Percentiles rank a stretch among this genome's conserved stretches.
Conservation (phyloP, 345 rosid species). For the Punica granatum region DNA sequence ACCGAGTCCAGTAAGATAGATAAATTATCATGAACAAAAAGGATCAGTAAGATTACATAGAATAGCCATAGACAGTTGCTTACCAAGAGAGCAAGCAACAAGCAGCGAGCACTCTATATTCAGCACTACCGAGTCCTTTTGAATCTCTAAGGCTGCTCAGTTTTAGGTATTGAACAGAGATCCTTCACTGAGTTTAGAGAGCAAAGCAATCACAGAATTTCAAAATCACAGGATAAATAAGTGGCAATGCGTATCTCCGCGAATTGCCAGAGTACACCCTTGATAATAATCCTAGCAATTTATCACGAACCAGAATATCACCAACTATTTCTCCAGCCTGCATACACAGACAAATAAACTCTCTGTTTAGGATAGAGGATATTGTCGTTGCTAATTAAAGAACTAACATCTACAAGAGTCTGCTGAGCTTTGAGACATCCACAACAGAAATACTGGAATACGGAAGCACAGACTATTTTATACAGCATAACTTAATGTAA, state of each 20-base stretch:
- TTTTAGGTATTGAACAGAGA: constrained; percentile 12
- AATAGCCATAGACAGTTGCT: constrained; percentile 35
- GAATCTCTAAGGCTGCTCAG: constrained; percentile 9
- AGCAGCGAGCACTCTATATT: background rate
- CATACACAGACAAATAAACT: constrained; percentile 9
- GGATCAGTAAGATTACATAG: constrained; percentile 74
- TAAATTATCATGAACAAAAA: constrained; percentile 8
- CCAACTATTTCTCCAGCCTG: constrained; percentile 15
- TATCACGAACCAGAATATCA: constrained; percentile 11
- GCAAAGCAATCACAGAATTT: constrained; percentile 9
- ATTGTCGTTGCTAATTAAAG: background rate
- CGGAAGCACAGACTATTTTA: too few species aligned
- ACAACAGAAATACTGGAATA: background rate
- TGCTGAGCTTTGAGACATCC: background rate
- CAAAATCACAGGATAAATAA: constrained; percentile 4
- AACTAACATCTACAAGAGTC: background rate
- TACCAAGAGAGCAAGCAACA: constrained; percentile 17
- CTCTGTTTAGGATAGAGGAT: constrained; percentile 2
- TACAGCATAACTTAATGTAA: too few species aligned
- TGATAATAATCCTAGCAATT: background rate
- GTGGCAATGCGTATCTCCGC: background rate
- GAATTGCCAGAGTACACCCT: constrained; percentile 6
- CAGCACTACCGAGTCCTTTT: background rate
- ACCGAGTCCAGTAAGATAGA: background rate
- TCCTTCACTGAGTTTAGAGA: constrained; percentile 13